phyloP scores from a whole-genome alignment of 495 filamentous ascomycete species.

The Lophium mytilinum region DNA sequence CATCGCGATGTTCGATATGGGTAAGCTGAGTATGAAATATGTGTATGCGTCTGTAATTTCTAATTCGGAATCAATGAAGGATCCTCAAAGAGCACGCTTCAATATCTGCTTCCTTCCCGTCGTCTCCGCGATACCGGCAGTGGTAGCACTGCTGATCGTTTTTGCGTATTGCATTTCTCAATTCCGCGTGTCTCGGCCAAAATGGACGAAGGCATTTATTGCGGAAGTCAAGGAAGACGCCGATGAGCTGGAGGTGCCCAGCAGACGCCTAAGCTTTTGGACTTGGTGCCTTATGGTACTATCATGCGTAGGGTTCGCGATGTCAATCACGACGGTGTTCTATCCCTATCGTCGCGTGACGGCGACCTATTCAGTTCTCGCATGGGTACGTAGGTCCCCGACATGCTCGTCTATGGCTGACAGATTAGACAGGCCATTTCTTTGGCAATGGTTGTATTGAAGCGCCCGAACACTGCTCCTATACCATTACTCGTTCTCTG shows the following conservation, averaged over 20 bases:
- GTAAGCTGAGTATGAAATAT: not conserved
- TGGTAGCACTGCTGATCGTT: slow-evolving; percentile 36
- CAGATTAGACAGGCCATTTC: slow-evolving; percentile 35
- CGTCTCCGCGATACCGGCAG: slow-evolving; percentile 40
- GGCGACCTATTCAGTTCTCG: slow-evolving; percentile 31
- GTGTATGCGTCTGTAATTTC: not conserved
- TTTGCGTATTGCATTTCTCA: slow-evolving; percentile 32
- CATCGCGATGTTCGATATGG: slow-evolving; percentile 17
- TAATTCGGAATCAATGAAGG: slow-evolving; percentile 29
- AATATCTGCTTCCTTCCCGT: slow-evolving; percentile 42
- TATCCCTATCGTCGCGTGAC: slow-evolving; percentile 25
- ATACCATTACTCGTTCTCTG: slow-evolving; percentile 34
- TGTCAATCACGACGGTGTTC: slow-evolving; percentile 38
- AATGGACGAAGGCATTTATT: slow-evolving; percentile 46
- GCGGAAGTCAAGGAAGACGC: slow-evolving; percentile 34
- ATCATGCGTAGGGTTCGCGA: slow-evolving; percentile 35
- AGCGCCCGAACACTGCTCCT: slow-evolving; percentile 43
- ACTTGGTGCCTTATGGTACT: slow-evolving; percentile 37
- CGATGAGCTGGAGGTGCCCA: slow-evolving; percentile 28
- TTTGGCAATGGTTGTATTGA: slow-evolving; percentile 39
- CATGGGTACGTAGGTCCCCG: slow-evolving; percentile 41
- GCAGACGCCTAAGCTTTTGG: slow-evolving; percentile 25
- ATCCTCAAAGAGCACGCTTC: slow-evolving; percentile 42
- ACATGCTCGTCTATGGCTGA: slow-evolving; percentile 2
- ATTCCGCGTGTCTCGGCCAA: slow-evolving; percentile 32